Conservation (phyloP, 2,329 filamentous ascomycete genomes). For the Fusarium dlaminii region DNA sequence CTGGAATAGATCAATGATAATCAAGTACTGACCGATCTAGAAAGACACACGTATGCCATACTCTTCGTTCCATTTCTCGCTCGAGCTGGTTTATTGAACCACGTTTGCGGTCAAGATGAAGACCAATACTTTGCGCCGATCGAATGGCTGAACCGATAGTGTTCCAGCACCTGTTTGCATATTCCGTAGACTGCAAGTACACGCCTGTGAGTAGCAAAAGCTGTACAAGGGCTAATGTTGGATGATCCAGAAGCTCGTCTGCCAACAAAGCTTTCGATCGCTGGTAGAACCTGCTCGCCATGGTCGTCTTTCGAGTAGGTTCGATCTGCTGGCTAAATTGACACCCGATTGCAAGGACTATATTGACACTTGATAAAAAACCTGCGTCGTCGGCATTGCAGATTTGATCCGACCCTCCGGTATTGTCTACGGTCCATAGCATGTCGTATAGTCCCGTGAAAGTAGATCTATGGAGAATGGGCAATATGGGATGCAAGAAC, state of each 20-base stretch:
- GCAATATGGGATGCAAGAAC: not conserved
- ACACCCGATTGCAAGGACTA: not conserved
- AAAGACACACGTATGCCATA: not conserved
- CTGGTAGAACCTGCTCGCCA: not conserved
- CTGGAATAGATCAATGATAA: accelerated
- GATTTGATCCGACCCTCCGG: not conserved
- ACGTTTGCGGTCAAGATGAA: not conserved
- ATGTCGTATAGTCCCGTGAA: not conserved
- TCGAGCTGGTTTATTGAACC: not conserved
- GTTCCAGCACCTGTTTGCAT: not conserved
- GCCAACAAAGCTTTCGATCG: not conserved
- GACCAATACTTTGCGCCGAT: not conserved
- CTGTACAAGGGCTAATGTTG: not conserved
- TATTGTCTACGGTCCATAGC: not conserved
- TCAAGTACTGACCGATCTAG: not conserved
- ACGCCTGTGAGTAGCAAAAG: not conserved
- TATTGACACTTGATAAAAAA: not conserved
- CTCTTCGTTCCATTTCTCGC: not conserved
- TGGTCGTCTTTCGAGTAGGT: not conserved
- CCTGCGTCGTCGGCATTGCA: not conserved
- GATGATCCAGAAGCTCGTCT: not conserved
- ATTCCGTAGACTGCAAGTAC: not conserved
- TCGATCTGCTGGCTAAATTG: not conserved
- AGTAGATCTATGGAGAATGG: not conserved
- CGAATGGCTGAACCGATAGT: not conserved